Base-by-base conservation (phyloP, 2,329 filamentous ascomycete genomes). In the Claviceps paspali region DNA sequence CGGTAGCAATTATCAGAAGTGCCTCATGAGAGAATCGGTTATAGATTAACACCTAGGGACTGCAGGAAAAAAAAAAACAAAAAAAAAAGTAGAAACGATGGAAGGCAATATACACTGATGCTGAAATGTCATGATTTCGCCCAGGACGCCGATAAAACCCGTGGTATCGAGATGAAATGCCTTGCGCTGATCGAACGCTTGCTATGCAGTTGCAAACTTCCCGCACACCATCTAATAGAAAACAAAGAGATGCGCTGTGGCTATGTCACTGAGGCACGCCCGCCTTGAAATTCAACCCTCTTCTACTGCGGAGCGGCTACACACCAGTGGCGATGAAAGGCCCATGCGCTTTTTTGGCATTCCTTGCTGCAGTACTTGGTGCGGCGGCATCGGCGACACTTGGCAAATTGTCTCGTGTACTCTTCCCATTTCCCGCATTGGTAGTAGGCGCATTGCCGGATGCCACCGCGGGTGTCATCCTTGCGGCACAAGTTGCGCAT, bases 331-430 rank as follows among this genome's bases (percentile, higher is more conserved):
- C 91, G 79, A 57, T 98, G 91, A 61, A 86, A 96, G 21, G 91
- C 86, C 91, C 91, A 98, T 8, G 91, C 92, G 49, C 84, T 92
- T 68, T 96, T 96, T 63, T 98, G 91, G 61, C 91, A 98, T 60
- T 98, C 91, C 62, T 98, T 98, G 72, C 87, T 95, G 76, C 91
- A 98, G 65, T 95, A 95, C 60, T 98, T 98, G 43, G 91, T 98
- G 46, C 91, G 78, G 49, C 91, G 78, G 63, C 91, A 98, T 46
- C 91, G 79, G 47, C 91, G 79, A 63, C 91, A 98, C 63, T 98
- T 98, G 48, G 91, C 91, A 59, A 98, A 98, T 55, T 98, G 88
- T 43, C 91, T 77, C 28, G 88, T 87, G 56, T 77, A 95, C 60
- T 95, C 83, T 59, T 98, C 91, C 91, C 91, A 98, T 56, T 93